Evolutionary conservation across 257 asterid species (phyloP), one percentile per base, ranked within the genome.

Genomic region (Rubia yunnanensis): DNA sequence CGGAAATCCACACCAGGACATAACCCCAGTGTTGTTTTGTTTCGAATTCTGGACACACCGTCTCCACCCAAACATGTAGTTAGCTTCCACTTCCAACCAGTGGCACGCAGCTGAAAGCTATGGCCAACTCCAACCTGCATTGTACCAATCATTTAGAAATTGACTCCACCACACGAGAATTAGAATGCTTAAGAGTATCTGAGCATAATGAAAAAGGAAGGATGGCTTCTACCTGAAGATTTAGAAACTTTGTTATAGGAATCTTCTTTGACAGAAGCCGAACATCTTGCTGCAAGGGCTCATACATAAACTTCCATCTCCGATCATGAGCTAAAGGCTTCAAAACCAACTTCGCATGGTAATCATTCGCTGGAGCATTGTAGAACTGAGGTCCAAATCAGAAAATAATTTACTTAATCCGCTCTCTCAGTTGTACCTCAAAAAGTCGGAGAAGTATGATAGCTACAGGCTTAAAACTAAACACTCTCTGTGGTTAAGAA

Each of bases 81-180:
- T 52, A 92, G 90, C 85, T 88, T 92, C 97, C 97, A 92, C 81
- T 92, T 90, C 99, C 99, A 92, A 67, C 96, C 97, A n/a, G 95
- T 92, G 64, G 97, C 86, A 35, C 79, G 92, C 77, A 82, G 69
- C 81, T 80, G 83, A 82, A 92, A 92, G 84, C 91, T 89, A 80
- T 92, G 99, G 72, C 97, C 97, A 57, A 92, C 76, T 70, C 99
- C 99, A 63, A 92, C 92, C 99, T 92, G 85, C 72, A 70, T 38
- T 58, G 70, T 36, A 49, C n/a, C 23, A 50, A 60, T 24, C 44
- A 34, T 46, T 30, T 57, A 32, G 72, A 64, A 39, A 39, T 15
- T 41, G 24, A 35, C 63, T 23, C 55, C 49, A 56, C 32, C 22
- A 30, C 65, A 17, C 39, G 20, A 35, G 44, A 59, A 44, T 69